Base-by-base conservation (phyloP, 2,329 filamentous ascomycete genomes). In the Fusarium succisae region DNA sequence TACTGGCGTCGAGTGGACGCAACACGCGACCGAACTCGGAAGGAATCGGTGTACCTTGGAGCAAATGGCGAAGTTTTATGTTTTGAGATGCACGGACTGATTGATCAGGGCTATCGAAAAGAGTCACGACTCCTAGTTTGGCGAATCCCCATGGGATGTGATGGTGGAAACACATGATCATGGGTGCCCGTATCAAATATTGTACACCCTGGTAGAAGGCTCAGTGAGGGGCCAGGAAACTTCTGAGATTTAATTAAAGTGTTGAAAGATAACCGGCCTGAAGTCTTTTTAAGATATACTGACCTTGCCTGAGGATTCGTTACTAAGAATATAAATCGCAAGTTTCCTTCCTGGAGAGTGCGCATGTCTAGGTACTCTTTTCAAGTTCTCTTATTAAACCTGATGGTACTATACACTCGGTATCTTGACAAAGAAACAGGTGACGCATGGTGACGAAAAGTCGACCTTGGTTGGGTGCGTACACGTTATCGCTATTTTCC, bases 341-440 rank as follows among this genome's bases (percentile, higher is more conserved):
- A 18, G 10, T 20, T 24, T 24, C 17, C 9, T 53, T 53, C 13
- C 12, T 53, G 56, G 20, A 26, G 32, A 58, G 41, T 60, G 41
- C 45, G 55, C 71, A 54, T 63, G 59, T 75, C 58, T 63, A 35
- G 14, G 32, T 35, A 68, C 50, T 58, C 32, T 48, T 58, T 38
- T 24, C n/a, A 45, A 62, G 45, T 69, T 75, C 69, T 37, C 50
- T 67, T 37, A 61, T 53, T 57, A 44, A 67, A 72, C 45, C 63
- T 75, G 53, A 39, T 47, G 26, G 37, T 72, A 74, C 63, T 77
- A 71, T 77, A 77, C 68, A 74, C 66, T 63, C 63, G 64, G 50
- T 72, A 70, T 66, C 63, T 67, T 69, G 58, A 66, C 51, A 75
- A 63, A 69, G 53, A 74, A 74, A 71, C 48, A 74, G 50, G 28